These are phyloP conservation scores for Phytophthora multivora DNA, from an alignment of 352 stramenopile genomes.

Conservation along the genomic window DNA sequence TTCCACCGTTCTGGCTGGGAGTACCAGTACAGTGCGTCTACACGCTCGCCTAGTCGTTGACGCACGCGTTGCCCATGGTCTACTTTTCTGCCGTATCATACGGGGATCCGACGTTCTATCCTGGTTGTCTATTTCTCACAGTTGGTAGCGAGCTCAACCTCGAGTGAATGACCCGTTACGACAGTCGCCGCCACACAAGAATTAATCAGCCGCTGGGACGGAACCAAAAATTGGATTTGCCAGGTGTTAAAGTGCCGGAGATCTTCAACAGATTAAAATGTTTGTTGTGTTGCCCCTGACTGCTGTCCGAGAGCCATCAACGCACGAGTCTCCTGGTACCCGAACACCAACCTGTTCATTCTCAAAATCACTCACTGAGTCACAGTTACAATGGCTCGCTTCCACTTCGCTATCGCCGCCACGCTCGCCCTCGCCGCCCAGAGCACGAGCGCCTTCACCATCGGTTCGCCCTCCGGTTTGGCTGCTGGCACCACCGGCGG, in stretches of 20 bases:
- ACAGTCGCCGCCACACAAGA: slow-evolving; percentile 5
- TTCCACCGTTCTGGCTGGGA: too few relatives aligned
- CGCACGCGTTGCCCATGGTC: too few relatives aligned
- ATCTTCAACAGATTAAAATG: slow-evolving; percentile 2
- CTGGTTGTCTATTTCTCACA: too few relatives aligned
- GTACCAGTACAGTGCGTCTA: too few relatives aligned
- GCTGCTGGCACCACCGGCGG: slow-evolving; percentile 37
- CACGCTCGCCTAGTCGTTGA: too few relatives aligned
- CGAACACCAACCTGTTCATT: slow-evolving; percentile 16
- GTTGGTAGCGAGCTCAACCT: too few relatives aligned
- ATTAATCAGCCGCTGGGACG: slow-evolving; percentile 17
- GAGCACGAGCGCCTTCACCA: slow-evolving; percentile 13
- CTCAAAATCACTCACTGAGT: slow-evolving; percentile 14
- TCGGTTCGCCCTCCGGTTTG: slow-evolving; percentile 30
- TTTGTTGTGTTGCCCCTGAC: background rate
- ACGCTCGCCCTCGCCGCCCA: slow-evolving; percentile 13
- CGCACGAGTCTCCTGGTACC: background rate
- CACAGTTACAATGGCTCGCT: slow-evolving; percentile 11
- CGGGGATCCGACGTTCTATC: too few relatives aligned
- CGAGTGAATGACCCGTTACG: too few relatives aligned
- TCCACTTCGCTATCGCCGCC: slow-evolving; percentile 11
- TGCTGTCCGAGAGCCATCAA: slow-evolving; percentile 8
- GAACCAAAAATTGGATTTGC: slow-evolving; percentile 22
- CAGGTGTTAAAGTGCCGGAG: slow-evolving; percentile 7
- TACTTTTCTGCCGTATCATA: too few relatives aligned